Evolutionary conservation across 257 asterid genomes (phyloP).

Genomic region (Anisodus tanguticus): DNA sequence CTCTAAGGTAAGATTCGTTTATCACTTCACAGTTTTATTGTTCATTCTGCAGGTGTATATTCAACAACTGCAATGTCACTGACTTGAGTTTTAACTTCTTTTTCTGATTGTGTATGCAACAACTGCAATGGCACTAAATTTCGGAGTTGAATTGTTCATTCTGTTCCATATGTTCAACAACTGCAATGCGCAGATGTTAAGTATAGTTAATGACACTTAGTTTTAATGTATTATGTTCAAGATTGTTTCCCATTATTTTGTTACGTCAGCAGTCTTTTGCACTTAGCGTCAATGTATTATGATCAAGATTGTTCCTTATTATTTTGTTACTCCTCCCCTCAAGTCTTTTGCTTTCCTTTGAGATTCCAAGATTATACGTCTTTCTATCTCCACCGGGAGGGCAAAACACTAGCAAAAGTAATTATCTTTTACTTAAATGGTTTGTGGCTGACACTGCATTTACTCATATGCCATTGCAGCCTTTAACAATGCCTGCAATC

Average conservation of each 20-base stretch:
- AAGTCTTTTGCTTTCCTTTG: neutral
- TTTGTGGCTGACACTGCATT: neutral
- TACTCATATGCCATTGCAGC: neutral
- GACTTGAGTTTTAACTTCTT: neutral
- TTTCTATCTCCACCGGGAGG: slow-evolving; percentile 10
- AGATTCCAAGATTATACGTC: neutral
- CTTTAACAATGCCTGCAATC: slow-evolving; percentile 1
- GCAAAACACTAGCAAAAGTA: neutral
- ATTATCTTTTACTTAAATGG: neutral
- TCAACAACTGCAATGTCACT: slow-evolving; percentile 10
- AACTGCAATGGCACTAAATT: neutral
- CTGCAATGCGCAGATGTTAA: neutral
- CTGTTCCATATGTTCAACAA: slow-evolving; percentile 15
- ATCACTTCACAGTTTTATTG: neutral
- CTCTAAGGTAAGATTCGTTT: slow-evolving; percentile 72
- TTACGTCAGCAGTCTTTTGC: neutral
- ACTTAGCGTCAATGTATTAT: neutral
- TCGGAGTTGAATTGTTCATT: slow-evolving; percentile 10
- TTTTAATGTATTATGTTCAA: neutral
- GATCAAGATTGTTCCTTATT: neutral
- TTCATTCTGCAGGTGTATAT: neutral
- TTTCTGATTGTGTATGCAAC: neutral
- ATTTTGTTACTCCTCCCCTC: neutral
- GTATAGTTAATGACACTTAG: neutral
- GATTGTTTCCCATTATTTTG: slow-evolving; percentile 17